These are phyloP conservation scores for Solanum chaucha DNA, from an alignment of 257 asterid species.

Conservation along the genomic window DNA sequence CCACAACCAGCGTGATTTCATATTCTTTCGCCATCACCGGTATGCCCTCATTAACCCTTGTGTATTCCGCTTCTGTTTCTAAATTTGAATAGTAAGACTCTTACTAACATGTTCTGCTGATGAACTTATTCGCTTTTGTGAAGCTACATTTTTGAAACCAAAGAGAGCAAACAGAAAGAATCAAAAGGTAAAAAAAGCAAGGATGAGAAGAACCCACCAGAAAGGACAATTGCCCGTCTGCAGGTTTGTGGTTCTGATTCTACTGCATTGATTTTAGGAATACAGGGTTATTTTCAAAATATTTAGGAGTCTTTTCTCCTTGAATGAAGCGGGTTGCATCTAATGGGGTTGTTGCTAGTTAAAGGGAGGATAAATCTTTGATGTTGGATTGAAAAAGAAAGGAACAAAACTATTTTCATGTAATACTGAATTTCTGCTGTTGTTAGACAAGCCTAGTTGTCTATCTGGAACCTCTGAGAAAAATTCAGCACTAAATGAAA, in stretches of 20 bases:
- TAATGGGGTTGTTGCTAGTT: not conserved
- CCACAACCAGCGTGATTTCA: constrained; percentile 92
- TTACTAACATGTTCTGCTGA: not conserved
- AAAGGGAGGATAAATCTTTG: not conserved
- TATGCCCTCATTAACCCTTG: constrained; percentile 11
- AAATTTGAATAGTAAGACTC: not conserved
- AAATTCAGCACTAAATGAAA: not conserved
- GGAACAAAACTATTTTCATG: not conserved
- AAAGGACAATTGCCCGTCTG: constrained; percentile 69
- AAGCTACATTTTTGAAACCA: constrained; percentile 73
- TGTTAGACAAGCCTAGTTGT: not conserved
- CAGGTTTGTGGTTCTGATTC: constrained; percentile 53
- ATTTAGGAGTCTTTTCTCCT: not conserved
- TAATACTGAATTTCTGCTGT: not conserved
- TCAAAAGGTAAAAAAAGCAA: constrained; percentile 35
- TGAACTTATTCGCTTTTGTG: constrained; percentile 5
- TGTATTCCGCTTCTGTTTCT: not conserved
- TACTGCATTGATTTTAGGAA: not conserved
- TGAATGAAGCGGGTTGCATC: not conserved
- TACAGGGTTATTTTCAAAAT: not conserved
- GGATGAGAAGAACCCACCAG: constrained; percentile 18
- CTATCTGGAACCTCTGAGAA: not conserved
- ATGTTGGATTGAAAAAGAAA: not conserved
- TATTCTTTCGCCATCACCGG: constrained; percentile 96
- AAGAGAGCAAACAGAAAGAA: constrained; percentile 49